Conservation (phyloP, 768 basidiomycete species). For the Macrocybe gigantea region DNA sequence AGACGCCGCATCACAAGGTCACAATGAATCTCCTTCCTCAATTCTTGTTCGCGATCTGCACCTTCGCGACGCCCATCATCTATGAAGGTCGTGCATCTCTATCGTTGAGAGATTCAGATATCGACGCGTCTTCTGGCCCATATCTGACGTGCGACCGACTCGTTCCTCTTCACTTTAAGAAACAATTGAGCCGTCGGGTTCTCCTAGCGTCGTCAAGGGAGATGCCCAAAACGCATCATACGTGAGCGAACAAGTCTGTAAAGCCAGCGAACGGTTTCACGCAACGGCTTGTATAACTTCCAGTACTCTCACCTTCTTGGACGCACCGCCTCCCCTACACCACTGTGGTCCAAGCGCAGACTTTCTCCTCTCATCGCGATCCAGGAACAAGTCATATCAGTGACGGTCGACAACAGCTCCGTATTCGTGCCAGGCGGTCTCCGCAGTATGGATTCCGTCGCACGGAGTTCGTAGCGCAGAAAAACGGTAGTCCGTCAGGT, state of each 20-base stretch:
- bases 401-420: constrained; percentile 52
- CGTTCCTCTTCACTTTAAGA: neutral
- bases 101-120: constrained; percentile 32
- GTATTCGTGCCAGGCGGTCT: constrained; percentile 46
- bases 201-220: constrained; percentile 50
- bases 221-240: constrained; percentile 40
- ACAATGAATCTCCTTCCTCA: too few species aligned
- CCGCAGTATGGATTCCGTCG: constrained; percentile 55
- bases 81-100: constrained; percentile 51
- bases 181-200: neutral
- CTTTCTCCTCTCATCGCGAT: constrained; percentile 15
- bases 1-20: too few species aligned
- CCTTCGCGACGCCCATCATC: constrained; percentile 18
- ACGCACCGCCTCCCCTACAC: constrained; percentile 30
- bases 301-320: constrained; percentile 29
- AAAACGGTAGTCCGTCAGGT: constrained; percentile 27
- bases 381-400: constrained; percentile 43
- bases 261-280: neutral
- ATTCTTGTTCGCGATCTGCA: too few species aligned
- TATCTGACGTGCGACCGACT: constrained; percentile 43
- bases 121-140: constrained; percentile 43
- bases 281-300: constrained; percentile 29
- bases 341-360: constrained; percentile 36
- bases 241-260: constrained; percentile 24
- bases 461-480: constrained; percentile 53